phyloP scores from a whole-genome alignment of 2,329 filamentous ascomycete genomes.

The Neobulgaria alba region DNA sequence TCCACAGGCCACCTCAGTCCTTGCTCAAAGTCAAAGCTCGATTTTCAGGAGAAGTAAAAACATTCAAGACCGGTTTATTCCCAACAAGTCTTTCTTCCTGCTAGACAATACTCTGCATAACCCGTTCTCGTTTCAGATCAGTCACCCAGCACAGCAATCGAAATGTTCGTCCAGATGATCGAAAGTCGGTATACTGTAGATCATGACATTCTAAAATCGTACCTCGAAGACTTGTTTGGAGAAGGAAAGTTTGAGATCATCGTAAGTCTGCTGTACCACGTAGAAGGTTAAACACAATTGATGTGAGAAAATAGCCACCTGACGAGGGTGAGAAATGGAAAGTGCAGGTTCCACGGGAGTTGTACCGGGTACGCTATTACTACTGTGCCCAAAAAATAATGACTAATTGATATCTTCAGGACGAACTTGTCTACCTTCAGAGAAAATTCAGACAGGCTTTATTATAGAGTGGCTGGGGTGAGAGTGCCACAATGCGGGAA shows the following conservation, averaged over 20 bases:
- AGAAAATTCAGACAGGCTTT: slow-evolving; percentile 1
- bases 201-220: slow-evolving; percentile 2
- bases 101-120: not conserved
- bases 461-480: not conserved
- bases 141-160: not conserved
- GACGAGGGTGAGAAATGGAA: slow-evolving; percentile 2
- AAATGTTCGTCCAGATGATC: slow-evolving; percentile 2
- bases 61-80: not conserved
- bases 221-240: slow-evolving; percentile 1
- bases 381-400: not conserved
- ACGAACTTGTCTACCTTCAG: slow-evolving; percentile 1
- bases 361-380: slow-evolving; percentile 1
- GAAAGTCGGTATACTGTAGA: slow-evolving; percentile 1
- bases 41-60: not conserved
- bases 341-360: slow-evolving; percentile 1
- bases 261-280: not conserved
- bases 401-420: slow-evolving; percentile 1
- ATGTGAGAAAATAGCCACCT: not conserved
- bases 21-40: not conserved
- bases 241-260: slow-evolving; percentile 1
- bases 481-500: not conserved
- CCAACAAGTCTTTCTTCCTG: not conserved
- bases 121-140: not conserved
- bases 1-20: slow-evolving; percentile 1
- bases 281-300: slow-evolving; percentile 1